Evolutionary conservation across 164 flowering plant species (phyloP).

Genomic region (Liquidambar formosana): DNA sequence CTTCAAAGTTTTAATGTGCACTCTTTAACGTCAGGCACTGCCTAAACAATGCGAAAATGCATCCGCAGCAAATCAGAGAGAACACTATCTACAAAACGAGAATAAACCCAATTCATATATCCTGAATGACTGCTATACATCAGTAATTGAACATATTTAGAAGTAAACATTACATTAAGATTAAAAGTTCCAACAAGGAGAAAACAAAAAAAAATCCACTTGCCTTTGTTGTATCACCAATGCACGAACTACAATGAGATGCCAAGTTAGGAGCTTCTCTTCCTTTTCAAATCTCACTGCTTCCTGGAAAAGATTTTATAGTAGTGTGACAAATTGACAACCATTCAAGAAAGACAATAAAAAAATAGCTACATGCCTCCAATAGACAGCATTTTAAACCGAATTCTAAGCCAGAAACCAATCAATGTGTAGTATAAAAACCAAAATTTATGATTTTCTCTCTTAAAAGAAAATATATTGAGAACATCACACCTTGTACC

Average conservation of each 20-base stretch:
- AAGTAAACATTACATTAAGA: conserved; percentile 1
- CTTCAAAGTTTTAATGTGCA: too few species aligned
- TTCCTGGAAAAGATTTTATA: conserved; percentile 20
- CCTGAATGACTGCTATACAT: too few species aligned
- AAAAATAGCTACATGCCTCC: too few species aligned
- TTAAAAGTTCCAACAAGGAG: neutral
- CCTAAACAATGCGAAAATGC: neutral
- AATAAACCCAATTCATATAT: neutral
- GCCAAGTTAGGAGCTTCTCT: conserved; percentile 20
- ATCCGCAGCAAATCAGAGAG: conserved; percentile 9
- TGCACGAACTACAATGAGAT: conserved; percentile 25
- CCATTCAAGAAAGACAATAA: neutral
- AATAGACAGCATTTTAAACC: neutral
- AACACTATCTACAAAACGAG: neutral
- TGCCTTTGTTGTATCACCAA: conserved; percentile 20
- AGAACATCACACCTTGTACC: conserved; percentile 1
- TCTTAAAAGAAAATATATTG: neutral
- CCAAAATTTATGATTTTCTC: neutral
- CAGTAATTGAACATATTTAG: too few species aligned
- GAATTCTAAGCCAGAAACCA: neutral
- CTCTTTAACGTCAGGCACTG: neutral
- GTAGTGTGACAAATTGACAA: neutral
- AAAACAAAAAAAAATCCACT: conserved; percentile 6
- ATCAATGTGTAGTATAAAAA: neutral
- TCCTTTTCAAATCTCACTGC: conserved; percentile 16